A percentile compares a stretch with the other conserved stretches of the same genome.
These are phyloP conservation scores for Podospora bellae-mahoneyi DNA, from an alignment of 495 filamentous ascomycete genomes.

Conservation along the genomic window DNA sequence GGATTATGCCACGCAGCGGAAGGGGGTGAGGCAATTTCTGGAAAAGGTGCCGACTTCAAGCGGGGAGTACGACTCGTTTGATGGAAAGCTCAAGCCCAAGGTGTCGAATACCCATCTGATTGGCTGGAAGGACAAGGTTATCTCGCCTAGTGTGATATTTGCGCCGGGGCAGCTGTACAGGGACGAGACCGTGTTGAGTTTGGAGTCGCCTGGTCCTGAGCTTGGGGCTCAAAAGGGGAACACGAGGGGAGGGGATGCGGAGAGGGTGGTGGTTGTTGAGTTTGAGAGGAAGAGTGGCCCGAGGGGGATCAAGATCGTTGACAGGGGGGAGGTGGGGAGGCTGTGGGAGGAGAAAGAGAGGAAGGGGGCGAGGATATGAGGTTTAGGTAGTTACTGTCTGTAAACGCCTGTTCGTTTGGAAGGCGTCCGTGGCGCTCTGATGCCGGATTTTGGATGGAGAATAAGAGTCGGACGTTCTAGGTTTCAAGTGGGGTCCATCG, in stretches of 20 bases:
- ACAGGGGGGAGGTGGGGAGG: background rate
- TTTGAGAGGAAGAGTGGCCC: conserved; percentile 1
- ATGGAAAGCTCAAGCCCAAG: conserved; percentile 27
- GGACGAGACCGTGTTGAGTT: conserved; percentile 50
- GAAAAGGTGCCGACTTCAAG: conserved; percentile 33
- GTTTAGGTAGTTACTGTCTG: background rate
- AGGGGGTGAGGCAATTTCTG: conserved; percentile 50
- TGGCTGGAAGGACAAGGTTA: conserved; percentile 74
- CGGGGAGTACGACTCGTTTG: conserved; percentile 14
- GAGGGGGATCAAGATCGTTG: background rate
- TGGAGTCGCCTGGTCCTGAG: conserved; percentile 72
- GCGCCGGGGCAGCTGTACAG: background rate
- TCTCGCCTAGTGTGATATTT: conserved; percentile 51
- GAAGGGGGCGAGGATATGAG: background rate
- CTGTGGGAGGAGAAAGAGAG: background rate
- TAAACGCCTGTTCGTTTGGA: no score
- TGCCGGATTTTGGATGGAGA: no score
- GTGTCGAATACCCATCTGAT: conserved; percentile 34
- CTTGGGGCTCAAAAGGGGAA: conserved; percentile 37
- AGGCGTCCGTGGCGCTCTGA: no score
- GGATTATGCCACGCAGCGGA: background rate
- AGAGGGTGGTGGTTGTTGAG: background rate
- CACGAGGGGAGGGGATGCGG: background rate
- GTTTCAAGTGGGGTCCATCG: no score
- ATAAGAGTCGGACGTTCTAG: no score